These are phyloP conservation scores for Neurospora pannonica DNA, from an alignment of 495 filamentous ascomycete genomes.

Conservation along the genomic window DNA sequence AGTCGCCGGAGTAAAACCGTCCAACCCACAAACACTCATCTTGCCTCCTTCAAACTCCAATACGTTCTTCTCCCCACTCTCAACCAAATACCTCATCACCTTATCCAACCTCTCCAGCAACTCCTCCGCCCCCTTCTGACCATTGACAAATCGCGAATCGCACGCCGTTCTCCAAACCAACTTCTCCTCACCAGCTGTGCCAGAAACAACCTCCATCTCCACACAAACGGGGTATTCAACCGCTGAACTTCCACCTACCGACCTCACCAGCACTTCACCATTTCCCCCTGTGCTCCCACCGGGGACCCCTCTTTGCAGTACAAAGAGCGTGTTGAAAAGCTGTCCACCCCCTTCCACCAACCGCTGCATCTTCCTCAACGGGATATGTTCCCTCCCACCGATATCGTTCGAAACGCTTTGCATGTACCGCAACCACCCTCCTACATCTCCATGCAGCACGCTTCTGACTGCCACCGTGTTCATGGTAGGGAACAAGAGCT, in stretches of 20 bases:
- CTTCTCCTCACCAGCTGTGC: slow-evolving; percentile 21
- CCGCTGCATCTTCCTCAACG: slow-evolving; percentile 52
- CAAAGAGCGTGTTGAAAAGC: slow-evolving; percentile 63
- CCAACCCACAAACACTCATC: background rate
- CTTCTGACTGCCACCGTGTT: slow-evolving; percentile 60
- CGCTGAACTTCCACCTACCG: slow-evolving; percentile 48
- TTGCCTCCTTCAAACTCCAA: background rate
- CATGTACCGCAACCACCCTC: slow-evolving; percentile 54
- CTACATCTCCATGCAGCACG: slow-evolving; percentile 51
- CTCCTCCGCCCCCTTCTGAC: background rate
- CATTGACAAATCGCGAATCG: slow-evolving; percentile 42
- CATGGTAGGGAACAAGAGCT: slow-evolving; percentile 68
- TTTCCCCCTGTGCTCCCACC: background rate
- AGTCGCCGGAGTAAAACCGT: background rate
- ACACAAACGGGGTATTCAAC: slow-evolving; percentile 74
- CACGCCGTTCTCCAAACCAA: slow-evolving; percentile 64
- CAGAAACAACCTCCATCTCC: slow-evolving; percentile 52
- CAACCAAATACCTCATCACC: background rate
- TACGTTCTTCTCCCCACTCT: background rate
- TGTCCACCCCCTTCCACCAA: slow-evolving; percentile 19
- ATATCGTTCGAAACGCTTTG: slow-evolving; percentile 49
- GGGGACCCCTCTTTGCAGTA: slow-evolving; percentile 42
- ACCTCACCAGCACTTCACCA: slow-evolving; percentile 30
- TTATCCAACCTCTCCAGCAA: background rate
- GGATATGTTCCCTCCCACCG: slow-evolving; percentile 52